Evolutionary conservation across 1,284 basidiomycete genomes (phyloP), one percentile per base, ranked within the genome.

Genomic region (Polyporus tsugae): DNA sequence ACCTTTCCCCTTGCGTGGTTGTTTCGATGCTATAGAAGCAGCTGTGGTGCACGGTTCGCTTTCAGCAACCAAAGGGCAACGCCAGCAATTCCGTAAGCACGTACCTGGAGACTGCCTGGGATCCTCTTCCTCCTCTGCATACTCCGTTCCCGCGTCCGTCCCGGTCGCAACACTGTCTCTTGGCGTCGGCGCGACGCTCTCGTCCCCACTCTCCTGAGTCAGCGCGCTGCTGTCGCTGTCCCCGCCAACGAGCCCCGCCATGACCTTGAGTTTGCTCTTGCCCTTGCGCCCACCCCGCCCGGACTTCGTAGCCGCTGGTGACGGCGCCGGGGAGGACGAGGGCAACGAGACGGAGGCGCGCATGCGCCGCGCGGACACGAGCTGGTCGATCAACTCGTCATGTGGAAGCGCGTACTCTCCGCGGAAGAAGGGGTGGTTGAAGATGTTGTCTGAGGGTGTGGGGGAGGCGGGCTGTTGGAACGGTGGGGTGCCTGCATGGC

Each of bases 171-270:
- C 84, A 69, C 90, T 92, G 44, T 86, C 88, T 73, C 84, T 82
- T 2, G 87, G 86, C 7, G 87, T 89, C 60, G 85, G 85, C 33
- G 75, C 80, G 2, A 79, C 79, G 49, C 82, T 86, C 72, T 93
- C 92, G 66, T 93, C 92, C 9, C 88, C 91, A 68, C 91, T 93
- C 77, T 93, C 91, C 76, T 91, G 89, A 9, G 92, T 94, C 73
- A 93, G 76, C 41, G 90, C 92, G 70, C 92, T 94, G 73, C 91
- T 92, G 73, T 93, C 92, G 75, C 92, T 94, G 75, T 94, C 91
- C 4, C 91, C 91, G 35, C 87, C 89, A 2, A 92, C 86, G 25
- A 93, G 79, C 0, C 91, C 91, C 0, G 91, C 90, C 80, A 90
- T 82, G 67, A 89, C 87, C 66, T 75, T 78, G 36, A 76, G 67